Conservation (phyloP, 2,329 filamentous ascomycete species). For the Biscogniauxia sp. region DNA sequence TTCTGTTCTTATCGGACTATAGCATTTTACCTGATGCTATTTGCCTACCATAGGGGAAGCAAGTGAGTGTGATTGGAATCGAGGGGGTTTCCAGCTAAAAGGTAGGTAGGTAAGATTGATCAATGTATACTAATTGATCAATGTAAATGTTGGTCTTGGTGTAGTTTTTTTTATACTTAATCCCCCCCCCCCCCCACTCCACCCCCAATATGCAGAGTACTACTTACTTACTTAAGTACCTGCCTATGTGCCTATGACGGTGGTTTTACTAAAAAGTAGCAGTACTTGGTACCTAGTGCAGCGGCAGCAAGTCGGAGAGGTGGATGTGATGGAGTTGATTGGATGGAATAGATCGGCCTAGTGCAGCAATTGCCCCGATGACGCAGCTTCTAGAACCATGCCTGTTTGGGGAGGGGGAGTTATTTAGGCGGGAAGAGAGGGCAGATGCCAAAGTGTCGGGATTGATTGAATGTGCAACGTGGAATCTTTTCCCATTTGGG, state of each 20-base stretch:
- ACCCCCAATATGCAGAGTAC: too few relatives aligned
- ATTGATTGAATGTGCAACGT: constrained; percentile 14
- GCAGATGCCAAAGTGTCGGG: constrained; percentile 18
- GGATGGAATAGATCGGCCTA: constrained; percentile 2
- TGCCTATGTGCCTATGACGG: neutral
- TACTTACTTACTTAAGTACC: too few relatives aligned
- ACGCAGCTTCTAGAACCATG: constrained; percentile 23
- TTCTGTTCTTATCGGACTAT: neutral
- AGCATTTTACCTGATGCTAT: neutral
- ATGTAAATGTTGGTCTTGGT: neutral
- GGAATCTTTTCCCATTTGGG: constrained; percentile 11
- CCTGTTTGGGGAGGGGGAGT: constrained; percentile 12
- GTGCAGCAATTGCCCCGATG: constrained; percentile 14
- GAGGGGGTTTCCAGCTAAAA: too few relatives aligned
- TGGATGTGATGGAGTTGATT: too few relatives aligned
- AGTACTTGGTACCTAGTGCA: neutral
- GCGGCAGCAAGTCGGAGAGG: too few relatives aligned
- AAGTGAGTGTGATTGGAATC: too few relatives aligned
- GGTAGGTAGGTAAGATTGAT: too few relatives aligned
- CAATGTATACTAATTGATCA: too few relatives aligned
- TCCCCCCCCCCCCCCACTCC: too few relatives aligned
- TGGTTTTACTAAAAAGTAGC: neutral
- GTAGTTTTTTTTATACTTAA: too few relatives aligned
- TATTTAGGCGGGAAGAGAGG: constrained; percentile 17
- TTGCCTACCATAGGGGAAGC: too few relatives aligned